Base-by-base conservation (phyloP, 306 rosid species). In the Cotoneaster glaucophyllus region DNA sequence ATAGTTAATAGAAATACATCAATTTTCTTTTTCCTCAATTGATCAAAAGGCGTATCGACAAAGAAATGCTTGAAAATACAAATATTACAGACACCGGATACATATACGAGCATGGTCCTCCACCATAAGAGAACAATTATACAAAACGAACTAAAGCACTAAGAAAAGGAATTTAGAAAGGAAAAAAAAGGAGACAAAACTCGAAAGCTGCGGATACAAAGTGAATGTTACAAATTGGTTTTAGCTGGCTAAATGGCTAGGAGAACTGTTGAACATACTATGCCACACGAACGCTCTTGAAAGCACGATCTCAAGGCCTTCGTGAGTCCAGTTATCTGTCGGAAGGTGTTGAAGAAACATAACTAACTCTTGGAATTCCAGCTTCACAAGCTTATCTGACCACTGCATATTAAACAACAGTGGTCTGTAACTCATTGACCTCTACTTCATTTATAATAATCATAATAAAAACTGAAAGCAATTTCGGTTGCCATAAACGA, bases 211-310 rank as follows among this genome's bases (percentile, higher is more conserved):
- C 24, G 14, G 22, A 67, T 56, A 81, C 75, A 79, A 54, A 75
- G 67, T 74, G 63, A 78, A 77, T 70, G 56, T 64, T 37, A 75
- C 61, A 56, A 71, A 52, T 80, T 71, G 68, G 14, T 54, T 69
- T 21, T 89, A 95, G 82, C 86, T 84, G 82, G 95, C 89, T 67
- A 95, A 86, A 87, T 95, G 99, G 77, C 97, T 95, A 0, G 97
- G 99, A 65, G 90, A 92, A 79, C 83, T 89, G 85, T 95, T 95
- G 89, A 95, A 95, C 97, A 95, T 88, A 87, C 90, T 92, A 87
- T 95, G 97, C 97, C 99, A 95, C 97, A 95, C 88, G 84, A 85
- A 95, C 43, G 99, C 99, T 63, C 97, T 93, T 57, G 99, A 95
- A 71, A 95, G 97, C 74, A 95, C 99, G 89, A 85, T 90, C 87